A percentile compares a stretch with the other conserved stretches of the same genome.
These are phyloP conservation scores for Jamesozyma gamospora DNA, from an alignment of 805 yeast species.

Conservation along the genomic window DNA sequence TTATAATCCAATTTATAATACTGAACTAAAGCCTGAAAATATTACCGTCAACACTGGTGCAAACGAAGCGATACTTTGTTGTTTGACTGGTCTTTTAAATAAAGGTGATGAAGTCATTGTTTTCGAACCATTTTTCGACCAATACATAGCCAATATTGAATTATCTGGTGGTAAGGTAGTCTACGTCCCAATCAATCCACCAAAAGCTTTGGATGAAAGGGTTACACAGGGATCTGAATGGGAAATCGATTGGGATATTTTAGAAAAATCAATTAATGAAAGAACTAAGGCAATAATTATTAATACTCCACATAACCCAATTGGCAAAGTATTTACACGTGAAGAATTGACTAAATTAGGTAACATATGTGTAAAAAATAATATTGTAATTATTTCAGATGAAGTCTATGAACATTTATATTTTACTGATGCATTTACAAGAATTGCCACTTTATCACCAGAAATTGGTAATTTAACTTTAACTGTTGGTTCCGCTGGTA, in stretches of 20 bases:
- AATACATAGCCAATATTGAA: conserved; percentile 88
- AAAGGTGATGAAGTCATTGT: conserved; percentile 93
- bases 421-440: conserved; percentile 56
- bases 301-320: conserved; percentile 94
- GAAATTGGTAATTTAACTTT: conserved; percentile 71
- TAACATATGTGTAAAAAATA: conserved; percentile 72
- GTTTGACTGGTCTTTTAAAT: conserved; percentile 73
- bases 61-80: conserved; percentile 85
- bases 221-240: conserved; percentile 78
- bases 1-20: conserved; percentile 55
- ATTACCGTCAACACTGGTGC: conserved; percentile 91
- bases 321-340: conserved; percentile 78
- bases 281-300: conserved; percentile 80
- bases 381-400: conserved; percentile 75
- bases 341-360: conserved; percentile 73
- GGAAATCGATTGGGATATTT: conserved; percentile 70
- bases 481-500: conserved; percentile 95
- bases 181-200: conserved; percentile 80
- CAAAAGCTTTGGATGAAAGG: conserved; percentile 51
- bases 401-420: conserved; percentile 92
- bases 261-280: conserved; percentile 58
- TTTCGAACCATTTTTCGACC: conserved; percentile 95
- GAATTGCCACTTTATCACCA: conserved; percentile 75
- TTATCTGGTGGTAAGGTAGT: conserved; percentile 88
- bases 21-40: conserved; percentile 35